Evolutionary conservation across 176 grass and related monocot species (phyloP).

Genomic region (Ensete ventricosum): DNA sequence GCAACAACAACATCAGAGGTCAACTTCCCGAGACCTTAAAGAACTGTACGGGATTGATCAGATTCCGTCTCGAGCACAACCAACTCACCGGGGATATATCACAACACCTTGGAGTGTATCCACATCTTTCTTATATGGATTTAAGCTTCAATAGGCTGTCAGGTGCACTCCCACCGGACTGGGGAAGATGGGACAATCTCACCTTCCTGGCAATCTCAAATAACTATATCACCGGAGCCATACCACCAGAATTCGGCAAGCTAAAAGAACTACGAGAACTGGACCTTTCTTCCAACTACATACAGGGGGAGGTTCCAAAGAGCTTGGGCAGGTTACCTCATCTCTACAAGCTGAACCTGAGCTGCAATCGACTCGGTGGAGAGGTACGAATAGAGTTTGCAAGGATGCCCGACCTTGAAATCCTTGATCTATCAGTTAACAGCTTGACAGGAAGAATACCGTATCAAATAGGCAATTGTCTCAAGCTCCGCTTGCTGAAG

Average conservation of each 20-base stretch:
- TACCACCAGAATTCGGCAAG: not conserved
- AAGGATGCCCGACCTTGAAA: not conserved
- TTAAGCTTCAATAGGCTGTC: not conserved
- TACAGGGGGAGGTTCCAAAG: not conserved
- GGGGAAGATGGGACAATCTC: not conserved
- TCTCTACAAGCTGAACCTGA: not conserved
- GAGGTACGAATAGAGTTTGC: not conserved
- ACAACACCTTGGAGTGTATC: constrained; percentile 13
- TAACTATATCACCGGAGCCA: not conserved
- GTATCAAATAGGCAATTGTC: not conserved
- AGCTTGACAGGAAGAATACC: constrained; percentile 14
- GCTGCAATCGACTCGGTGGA: not conserved
- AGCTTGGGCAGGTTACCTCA: not conserved
- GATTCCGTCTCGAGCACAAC: not conserved
- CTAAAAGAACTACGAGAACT: not conserved
- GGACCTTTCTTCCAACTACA: not conserved
- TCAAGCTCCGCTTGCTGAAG: not conserved
- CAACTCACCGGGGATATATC: constrained; percentile 22
- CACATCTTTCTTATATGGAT: not conserved
- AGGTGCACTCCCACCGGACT: not conserved
- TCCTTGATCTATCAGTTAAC: constrained; percentile 19
- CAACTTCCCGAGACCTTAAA: constrained; percentile 12
- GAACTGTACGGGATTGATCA: not conserved
- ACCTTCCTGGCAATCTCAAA: no score
- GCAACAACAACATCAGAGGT: constrained; percentile 4